phyloP scores from a whole-genome alignment of 352 stramenopile genomes.

The Phytophthora megakarya region DNA sequence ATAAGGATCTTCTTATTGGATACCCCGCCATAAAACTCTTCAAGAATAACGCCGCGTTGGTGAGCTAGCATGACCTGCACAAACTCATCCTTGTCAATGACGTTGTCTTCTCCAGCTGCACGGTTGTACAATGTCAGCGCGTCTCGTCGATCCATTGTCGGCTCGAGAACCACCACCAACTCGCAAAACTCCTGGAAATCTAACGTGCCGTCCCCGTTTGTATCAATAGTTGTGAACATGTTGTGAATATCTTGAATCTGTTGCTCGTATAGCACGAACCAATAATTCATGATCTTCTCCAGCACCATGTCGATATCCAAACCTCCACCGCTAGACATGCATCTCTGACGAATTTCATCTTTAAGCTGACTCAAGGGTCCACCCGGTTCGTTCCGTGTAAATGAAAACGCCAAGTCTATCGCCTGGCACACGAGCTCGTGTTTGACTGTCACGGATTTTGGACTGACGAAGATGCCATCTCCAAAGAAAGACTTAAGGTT shows the following conservation, averaged over 20 bases:
- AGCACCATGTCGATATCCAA: conserved; percentile 75
- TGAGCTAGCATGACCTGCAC: conserved; percentile 76
- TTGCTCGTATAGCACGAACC: conserved; percentile 77
- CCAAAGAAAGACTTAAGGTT: conserved; percentile 74
- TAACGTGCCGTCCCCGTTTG: conserved; percentile 69
- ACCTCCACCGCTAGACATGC: conserved; percentile 24
- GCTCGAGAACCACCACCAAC: conserved; percentile 64
- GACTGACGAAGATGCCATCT: conserved; percentile 67
- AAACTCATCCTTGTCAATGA: conserved; percentile 85
- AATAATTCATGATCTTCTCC: conserved; percentile 82
- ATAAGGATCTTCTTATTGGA: conserved; percentile 62
- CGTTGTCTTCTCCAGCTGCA: conserved; percentile 67
- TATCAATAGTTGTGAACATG: conserved; percentile 75
- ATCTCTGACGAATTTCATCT: conserved; percentile 55
- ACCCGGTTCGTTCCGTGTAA: conserved; percentile 48
- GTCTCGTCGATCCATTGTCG: conserved; percentile 67
- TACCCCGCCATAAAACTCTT: conserved; percentile 60
- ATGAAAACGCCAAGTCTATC: conserved; percentile 81
- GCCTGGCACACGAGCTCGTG: conserved; percentile 66
- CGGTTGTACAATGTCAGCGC: conserved; percentile 64
- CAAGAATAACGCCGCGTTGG: conserved; percentile 67
- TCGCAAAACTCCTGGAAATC: conserved; percentile 80
- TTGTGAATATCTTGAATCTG: conserved; percentile 79
- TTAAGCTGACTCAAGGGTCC: conserved; percentile 54
- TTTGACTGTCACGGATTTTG: conserved; percentile 54